Percentiles rank a stretch among this genome's conserved stretches.
Evolutionary conservation across 2,329 filamentous ascomycete genomes (phyloP).

Genomic region (Neonectria hederae): DNA sequence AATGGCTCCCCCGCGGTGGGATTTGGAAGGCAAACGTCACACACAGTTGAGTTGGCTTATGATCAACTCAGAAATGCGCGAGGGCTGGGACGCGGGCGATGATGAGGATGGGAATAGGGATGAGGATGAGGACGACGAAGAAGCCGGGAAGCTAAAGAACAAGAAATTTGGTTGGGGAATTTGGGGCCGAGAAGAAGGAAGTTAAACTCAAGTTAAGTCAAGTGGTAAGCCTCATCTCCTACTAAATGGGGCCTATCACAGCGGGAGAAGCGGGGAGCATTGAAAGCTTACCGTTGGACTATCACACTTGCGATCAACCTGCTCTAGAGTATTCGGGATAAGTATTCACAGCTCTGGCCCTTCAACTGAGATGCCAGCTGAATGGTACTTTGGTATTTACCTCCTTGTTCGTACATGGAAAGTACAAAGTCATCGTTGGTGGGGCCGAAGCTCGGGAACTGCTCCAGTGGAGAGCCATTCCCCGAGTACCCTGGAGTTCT

Average conservation of each 20-base stretch:
- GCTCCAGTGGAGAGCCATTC: neutral
- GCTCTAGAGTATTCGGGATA: neutral
- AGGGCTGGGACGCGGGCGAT: neutral
- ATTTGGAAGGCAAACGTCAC: conserved; percentile 7
- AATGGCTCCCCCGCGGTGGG: conserved; percentile 22
- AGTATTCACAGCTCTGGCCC: neutral
- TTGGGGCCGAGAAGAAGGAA: neutral
- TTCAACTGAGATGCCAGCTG: no score
- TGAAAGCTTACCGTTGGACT: neutral
- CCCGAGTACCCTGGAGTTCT: neutral
- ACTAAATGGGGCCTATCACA: no score
- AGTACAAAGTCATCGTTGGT: no score
- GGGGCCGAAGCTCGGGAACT: neutral
- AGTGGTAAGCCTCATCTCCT: conserved; percentile 1
- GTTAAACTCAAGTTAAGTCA: neutral
- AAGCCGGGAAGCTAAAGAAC: neutral
- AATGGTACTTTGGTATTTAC: no score
- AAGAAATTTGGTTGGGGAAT: neutral
- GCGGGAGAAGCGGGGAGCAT: neutral
- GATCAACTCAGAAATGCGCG: neutral
- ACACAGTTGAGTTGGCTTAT: neutral
- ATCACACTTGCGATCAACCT: no score
- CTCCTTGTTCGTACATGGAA: no score
- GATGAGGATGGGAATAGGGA: neutral
- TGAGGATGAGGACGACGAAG: neutral